A percentile compares a stretch with the other conserved stretches of the same genome.
phyloP scores from a whole-genome alignment of 805 yeast species.

The Ogataea populi-albae region DNA sequence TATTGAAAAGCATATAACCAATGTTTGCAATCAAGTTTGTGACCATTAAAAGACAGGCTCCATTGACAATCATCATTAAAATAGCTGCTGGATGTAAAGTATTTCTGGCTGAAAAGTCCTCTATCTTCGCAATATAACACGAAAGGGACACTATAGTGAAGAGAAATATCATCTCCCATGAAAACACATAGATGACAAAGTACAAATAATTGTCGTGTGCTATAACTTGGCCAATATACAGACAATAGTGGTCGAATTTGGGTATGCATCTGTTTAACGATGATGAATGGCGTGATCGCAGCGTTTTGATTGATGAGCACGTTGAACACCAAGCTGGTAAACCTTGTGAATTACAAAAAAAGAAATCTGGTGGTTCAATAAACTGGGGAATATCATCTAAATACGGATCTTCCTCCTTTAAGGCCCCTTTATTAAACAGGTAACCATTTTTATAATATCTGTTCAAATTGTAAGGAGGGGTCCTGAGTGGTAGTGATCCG shows the following conservation, averaged over 20 bases:
- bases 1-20: conserved; percentile 40
- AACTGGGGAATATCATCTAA: conserved; percentile 13
- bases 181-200: conserved; percentile 52
- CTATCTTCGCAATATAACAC: conserved; percentile 30
- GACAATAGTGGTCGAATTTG: conserved; percentile 80
- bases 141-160: conserved; percentile 39
- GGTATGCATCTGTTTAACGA: conserved; percentile 58
- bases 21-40: conserved; percentile 39
- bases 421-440: conserved; percentile 2
- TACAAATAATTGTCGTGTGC: conserved; percentile 63
- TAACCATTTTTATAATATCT: conserved; percentile 24
- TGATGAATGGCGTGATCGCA: conserved; percentile 69
- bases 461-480: conserved; percentile 36
- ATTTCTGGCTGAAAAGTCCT: conserved; percentile 21
- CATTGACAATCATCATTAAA: conserved; percentile 40
- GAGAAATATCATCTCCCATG: conserved; percentile 37
- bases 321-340: conserved; percentile 71
- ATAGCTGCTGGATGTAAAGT: conserved; percentile 25
- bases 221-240: conserved; percentile 70
- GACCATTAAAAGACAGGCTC: conserved; percentile 45
- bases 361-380: conserved; percentile 51
- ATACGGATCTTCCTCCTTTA: conserved; percentile 7
- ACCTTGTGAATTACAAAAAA: conserved; percentile 70
- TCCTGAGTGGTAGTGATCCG: conserved; percentile 41
- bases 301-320: conserved; percentile 63